Percentiles rank a stretch among this genome's conserved stretches.
These are phyloP conservation scores for Beverwykella pulmonaria DNA, from an alignment of 495 filamentous ascomycete genomes.

Conservation along the genomic window DNA sequence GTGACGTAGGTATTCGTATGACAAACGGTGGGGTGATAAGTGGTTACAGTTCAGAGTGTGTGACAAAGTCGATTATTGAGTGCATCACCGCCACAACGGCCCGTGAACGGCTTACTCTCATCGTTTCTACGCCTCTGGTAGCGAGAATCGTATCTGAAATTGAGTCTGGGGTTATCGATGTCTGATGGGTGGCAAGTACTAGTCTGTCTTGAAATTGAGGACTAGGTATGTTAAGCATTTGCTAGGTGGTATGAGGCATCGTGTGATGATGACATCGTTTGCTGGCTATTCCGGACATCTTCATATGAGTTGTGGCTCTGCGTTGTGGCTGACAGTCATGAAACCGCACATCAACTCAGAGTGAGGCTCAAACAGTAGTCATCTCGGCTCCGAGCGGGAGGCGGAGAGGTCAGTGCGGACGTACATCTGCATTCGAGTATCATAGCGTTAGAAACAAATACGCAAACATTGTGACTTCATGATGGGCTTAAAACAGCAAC, in stretches of 20 bases:
- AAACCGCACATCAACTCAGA: background rate
- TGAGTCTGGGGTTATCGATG: background rate
- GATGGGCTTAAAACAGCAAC: no score
- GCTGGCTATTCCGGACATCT: background rate
- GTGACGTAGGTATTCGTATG: background rate
- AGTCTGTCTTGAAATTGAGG: background rate
- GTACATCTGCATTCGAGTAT: no score
- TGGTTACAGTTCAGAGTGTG: background rate
- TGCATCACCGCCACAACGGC: background rate
- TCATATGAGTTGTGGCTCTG: background rate
- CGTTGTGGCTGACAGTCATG: background rate
- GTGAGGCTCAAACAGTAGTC: no score
- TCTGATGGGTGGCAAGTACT: background rate
- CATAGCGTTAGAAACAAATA: no score
- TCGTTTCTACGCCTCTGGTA: background rate
- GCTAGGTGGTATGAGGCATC: background rate
- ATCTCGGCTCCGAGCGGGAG: no score
- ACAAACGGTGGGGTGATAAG: background rate
- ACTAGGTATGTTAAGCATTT: background rate
- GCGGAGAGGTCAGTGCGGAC: no score
- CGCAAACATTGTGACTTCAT: no score
- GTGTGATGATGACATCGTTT: background rate
- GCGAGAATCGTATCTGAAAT: background rate
- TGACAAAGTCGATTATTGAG: background rate
- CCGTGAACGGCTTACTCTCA: background rate